These are phyloP conservation scores for Fusarium pseudocircinatum DNA, from an alignment of 2,329 filamentous ascomycete genomes.

Conservation along the genomic window DNA sequence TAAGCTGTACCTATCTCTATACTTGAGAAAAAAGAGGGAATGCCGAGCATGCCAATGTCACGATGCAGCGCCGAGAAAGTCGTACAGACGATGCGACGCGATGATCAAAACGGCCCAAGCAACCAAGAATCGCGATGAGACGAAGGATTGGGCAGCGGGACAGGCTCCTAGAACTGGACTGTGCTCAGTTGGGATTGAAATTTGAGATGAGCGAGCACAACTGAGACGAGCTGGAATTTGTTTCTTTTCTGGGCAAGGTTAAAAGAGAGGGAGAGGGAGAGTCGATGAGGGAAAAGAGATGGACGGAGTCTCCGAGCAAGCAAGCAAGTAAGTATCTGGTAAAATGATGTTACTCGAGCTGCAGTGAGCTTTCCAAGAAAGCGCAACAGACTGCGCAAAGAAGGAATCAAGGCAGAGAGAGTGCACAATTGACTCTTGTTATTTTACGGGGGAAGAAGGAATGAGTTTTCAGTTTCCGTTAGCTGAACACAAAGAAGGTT, in stretches of 20 bases:
- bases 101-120: constrained; percentile 28
- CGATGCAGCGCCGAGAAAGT: constrained; percentile 29
- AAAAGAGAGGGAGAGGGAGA: background rate
- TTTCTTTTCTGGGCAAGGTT: constrained; percentile 9
- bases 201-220: constrained; percentile 18
- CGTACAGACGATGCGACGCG: constrained; percentile 20
- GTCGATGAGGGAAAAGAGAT: constrained; percentile 13
- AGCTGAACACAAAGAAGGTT: constrained; percentile 5
- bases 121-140: constrained; percentile 6
- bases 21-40: constrained; percentile 35
- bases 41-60: constrained; percentile 44
- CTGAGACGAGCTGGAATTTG: constrained; percentile 9
- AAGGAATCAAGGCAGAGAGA: constrained; percentile 1
- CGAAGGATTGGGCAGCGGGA: constrained; percentile 13
- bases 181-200: constrained; percentile 12
- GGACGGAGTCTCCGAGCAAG: constrained; percentile 15
- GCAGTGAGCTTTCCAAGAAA: constrained; percentile 28
- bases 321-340: background rate
- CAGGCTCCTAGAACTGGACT: background rate
- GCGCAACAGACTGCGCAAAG: background rate
- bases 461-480: background rate
- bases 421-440: background rate
- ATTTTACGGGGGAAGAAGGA: background rate
- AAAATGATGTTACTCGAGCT: constrained; percentile 18
- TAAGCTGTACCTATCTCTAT: constrained; percentile 20